phyloP scores from a whole-genome alignment of 176 grass and related monocot genomes.

The Thalia dealbata region DNA sequence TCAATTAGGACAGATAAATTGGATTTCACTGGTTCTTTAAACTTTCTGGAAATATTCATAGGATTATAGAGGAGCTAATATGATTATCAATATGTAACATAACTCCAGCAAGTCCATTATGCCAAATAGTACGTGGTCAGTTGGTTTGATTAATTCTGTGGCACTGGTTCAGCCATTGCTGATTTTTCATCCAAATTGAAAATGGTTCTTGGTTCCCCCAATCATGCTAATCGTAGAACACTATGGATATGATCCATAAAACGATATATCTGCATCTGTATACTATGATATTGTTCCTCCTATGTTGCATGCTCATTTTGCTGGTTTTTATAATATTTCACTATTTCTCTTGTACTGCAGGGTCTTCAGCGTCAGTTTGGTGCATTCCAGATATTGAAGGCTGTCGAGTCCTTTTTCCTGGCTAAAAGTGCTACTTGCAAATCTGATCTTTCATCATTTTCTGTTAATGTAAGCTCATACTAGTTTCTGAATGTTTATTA shows the following conservation, averaged over 20 bases:
- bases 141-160: too few species aligned
- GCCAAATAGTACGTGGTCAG: too few species aligned
- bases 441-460: constrained; percentile 52
- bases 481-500: constrained; percentile 1
- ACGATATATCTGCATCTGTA: constrained; percentile 12
- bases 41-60: too few species aligned
- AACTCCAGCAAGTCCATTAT: too few species aligned
- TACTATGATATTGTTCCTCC: neutral
- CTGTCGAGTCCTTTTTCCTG: constrained; percentile 53
- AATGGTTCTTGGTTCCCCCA: too few species aligned
- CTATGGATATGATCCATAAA: neutral
- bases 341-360: constrained; percentile 36
- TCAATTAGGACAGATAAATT: too few species aligned
- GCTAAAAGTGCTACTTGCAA: constrained; percentile 52
- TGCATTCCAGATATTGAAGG: constrained; percentile 85
- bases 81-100: too few species aligned
- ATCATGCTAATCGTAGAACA: neutral
- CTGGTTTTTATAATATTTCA: neutral
- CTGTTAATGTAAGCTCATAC: constrained; percentile 48
- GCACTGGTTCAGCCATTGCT: too few species aligned
- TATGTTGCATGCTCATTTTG: constrained; percentile 2
- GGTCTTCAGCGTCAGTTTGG: constrained; percentile 39
- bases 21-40: too few species aligned
- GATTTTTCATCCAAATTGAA: too few species aligned
- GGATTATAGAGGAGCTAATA: too few species aligned